Evolutionary conservation across 2,329 filamentous ascomycete genomes (phyloP).

Genomic region (Ceratocystis cubensis): DNA sequence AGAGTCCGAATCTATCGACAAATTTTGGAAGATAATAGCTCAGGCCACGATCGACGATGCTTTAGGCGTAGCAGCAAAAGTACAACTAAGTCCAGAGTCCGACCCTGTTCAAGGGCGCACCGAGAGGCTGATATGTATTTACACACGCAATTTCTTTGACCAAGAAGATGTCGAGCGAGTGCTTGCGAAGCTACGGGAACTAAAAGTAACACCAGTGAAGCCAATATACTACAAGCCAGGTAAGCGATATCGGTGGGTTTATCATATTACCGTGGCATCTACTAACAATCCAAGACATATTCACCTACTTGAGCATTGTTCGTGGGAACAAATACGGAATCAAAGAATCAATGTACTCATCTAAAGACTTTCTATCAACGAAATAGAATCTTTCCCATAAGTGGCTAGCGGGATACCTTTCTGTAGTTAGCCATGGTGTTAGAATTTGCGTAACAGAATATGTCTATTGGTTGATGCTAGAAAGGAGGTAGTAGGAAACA

Average conservation of each 20-base stretch:
- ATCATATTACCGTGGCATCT: background rate
- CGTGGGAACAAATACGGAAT: slow-evolving; percentile 50
- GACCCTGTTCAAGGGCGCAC: slow-evolving; percentile 31
- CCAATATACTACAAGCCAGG: slow-evolving; percentile 70
- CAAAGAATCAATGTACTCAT: slow-evolving; percentile 42
- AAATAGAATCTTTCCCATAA: background rate
- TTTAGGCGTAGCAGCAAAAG: slow-evolving; percentile 62
- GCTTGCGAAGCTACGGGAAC: slow-evolving; percentile 45
- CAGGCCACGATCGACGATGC: slow-evolving; percentile 54
- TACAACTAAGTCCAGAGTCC: slow-evolving; percentile 42
- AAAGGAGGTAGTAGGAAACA: background rate
- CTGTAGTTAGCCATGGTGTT: too few species aligned
- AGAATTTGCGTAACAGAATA: background rate
- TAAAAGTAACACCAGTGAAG: slow-evolving; percentile 44
- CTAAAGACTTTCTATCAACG: slow-evolving; percentile 15
- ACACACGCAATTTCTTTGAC: slow-evolving; percentile 64
- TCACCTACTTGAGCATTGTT: slow-evolving; percentile 52
- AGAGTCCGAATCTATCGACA: slow-evolving; percentile 40
- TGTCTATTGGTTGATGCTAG: background rate
- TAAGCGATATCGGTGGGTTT: slow-evolving; percentile 28
- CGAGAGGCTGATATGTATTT: slow-evolving; percentile 58
- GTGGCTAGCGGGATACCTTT: too few species aligned
- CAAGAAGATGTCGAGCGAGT: slow-evolving; percentile 56
- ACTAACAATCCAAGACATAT: slow-evolving; percentile 42
- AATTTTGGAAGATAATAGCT: slow-evolving; percentile 54